Base-by-base conservation (phyloP, 805 yeast species). In the Debaryomyces hansenii region DNA sequence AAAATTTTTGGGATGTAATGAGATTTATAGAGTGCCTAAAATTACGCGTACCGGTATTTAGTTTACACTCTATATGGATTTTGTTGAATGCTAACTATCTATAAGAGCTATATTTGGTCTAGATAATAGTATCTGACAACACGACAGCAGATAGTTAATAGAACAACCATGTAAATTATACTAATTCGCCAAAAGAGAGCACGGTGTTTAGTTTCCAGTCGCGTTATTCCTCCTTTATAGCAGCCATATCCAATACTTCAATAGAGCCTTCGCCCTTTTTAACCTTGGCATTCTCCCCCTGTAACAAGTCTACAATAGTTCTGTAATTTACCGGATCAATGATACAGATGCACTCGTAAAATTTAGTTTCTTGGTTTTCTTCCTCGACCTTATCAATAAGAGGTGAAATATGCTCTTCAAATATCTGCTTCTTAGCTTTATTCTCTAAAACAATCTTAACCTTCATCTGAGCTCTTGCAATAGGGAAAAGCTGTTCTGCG, bases 381-480 rank as follows among this genome's bases (percentile, higher is more conserved):
- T 73, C 80, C 42, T 72, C 77, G 16, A 75, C 49, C 18, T 56
- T 56, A 44, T 68, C 70, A 20, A 76, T 55, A 42, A 68, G 52
- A 3, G 69, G 70, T 43, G 63, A 57, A 27, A 72, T 59, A 31
- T 67, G 64, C 36, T 55, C 64, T 4, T 60, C 64, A 47, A 54
- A 69, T 37, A 60, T 64, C 39, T 58, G 66, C 41, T 75, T 74
- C 12, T 79, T 78, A 4, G 79, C 82, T 51, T 84, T 79, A 7
- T 77, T 71, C 20, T 76, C 73, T 40, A 87, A 66, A 0, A 77
- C 65, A n/a, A 90, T 70, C 53, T 83, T 82, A 34, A 94, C 78
- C 66, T 89, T 84, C 99, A 94, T 94, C 57, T 85, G 85, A 0
- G 98, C 98, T 54, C 99, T 77, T 0, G 90, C 96, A 47, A 94